A percentile compares a stretch with the other conserved stretches of the same genome.
phyloP scores from a whole-genome alignment of 1,284 basidiomycete species.

The Malassezia equina region DNA sequence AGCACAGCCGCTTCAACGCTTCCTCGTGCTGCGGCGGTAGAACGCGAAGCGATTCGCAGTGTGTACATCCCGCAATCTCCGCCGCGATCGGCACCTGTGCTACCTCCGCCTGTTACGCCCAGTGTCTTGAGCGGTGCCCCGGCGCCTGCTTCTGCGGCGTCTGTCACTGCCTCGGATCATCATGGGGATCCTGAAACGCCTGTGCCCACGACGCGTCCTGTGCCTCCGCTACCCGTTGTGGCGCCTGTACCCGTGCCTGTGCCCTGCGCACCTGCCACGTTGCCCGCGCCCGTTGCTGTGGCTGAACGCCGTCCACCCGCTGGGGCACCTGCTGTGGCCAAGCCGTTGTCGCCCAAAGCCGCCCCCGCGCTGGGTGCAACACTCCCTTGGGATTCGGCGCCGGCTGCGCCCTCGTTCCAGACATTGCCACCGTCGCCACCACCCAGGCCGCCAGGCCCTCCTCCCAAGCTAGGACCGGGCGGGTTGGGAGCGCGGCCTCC shows the following conservation, averaged over 20 bases:
- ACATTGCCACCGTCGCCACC: neutral
- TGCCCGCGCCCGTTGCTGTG: neutral
- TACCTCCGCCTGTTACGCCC: neutral
- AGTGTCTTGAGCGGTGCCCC: neutral
- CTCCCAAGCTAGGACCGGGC: neutral
- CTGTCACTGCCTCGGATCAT: no score
- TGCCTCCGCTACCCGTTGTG: neutral
- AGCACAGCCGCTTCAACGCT: neutral
- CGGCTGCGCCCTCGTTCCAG: neutral
- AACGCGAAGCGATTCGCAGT: constrained; percentile 24
- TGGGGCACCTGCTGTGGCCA: no score
- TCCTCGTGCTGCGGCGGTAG: constrained; percentile 3
- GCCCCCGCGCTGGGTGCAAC: neutral
- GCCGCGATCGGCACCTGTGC: constrained; percentile 8
- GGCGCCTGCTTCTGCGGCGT: no score
- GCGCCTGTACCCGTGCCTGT: neutral
- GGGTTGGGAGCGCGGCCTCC: neutral
- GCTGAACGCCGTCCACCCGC: no score
- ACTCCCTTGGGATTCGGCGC: neutral
- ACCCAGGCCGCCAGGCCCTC: neutral
- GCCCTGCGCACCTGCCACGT: neutral
- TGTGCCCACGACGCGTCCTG: neutral
- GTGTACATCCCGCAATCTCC: constrained; percentile 36
- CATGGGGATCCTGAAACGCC: neutral
- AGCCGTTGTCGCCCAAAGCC: neutral